These are phyloP conservation scores for Lizonia empirigonia DNA, from an alignment of 2,329 filamentous ascomycete species.

Conservation along the genomic window DNA sequence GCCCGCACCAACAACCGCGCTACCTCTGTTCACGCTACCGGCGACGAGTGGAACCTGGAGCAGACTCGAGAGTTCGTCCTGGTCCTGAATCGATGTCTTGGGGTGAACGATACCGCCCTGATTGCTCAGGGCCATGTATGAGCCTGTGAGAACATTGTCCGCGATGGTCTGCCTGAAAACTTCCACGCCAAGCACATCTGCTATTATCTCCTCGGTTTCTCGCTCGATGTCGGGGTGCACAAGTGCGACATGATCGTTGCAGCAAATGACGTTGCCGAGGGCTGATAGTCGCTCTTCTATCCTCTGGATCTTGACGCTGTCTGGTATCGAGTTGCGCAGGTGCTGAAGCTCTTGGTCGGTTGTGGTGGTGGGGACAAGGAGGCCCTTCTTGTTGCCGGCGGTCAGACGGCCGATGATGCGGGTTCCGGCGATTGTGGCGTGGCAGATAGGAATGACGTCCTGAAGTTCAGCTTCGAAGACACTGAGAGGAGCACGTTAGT, in stretches of 20 bases:
- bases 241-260: conserved; percentile 95
- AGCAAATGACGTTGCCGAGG: conserved; percentile 94
- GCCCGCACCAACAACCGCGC: conserved; percentile 91
- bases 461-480: conserved; percentile 97
- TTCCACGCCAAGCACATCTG: conserved; percentile 88
- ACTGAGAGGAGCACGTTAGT: conserved; percentile 54
- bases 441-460: conserved; percentile 95
- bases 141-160: conserved; percentile 94
- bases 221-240: conserved; percentile 96
- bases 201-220: conserved; percentile 98
- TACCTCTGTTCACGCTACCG: conserved; percentile 90
- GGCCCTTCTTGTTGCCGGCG: conserved; percentile 93
- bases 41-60: conserved; percentile 96
- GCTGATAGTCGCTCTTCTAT: conserved; percentile 97
- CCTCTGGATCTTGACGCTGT: conserved; percentile 89
- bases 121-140: conserved; percentile 96
- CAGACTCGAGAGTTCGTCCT: conserved; percentile 93
- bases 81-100: conserved; percentile 95
- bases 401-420: conserved; percentile 95
- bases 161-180: conserved; percentile 94
- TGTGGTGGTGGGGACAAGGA: conserved; percentile 93
- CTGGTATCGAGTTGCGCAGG: conserved; percentile 91
- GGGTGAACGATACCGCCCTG: conserved; percentile 96
- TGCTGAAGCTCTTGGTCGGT: conserved; percentile 99
- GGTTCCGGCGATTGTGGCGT: conserved; percentile 94